Percentiles rank a stretch among this genome's conserved stretches.
Conservation (phyloP, 2,329 filamentous ascomycete genomes). For the Chrysosporium keratinophilum region DNA sequence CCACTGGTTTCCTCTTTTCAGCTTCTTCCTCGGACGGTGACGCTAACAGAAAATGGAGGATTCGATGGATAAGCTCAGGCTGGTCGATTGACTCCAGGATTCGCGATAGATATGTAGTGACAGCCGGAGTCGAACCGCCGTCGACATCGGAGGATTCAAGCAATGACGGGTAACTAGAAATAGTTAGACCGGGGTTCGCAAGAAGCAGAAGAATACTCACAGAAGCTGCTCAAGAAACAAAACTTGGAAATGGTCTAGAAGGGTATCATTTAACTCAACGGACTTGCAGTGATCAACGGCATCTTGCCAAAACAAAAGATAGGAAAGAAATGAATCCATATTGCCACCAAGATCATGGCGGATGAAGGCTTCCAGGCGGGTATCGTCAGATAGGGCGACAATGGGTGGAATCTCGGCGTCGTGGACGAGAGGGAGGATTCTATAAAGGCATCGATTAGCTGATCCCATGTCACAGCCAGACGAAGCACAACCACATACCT, state of each 20-base stretch:
- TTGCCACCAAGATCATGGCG: conserved; percentile 75
- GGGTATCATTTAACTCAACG: conserved; percentile 77
- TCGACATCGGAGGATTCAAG: conserved; percentile 95
- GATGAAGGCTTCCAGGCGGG: conserved; percentile 61
- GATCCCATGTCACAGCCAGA: conserved; percentile 45
- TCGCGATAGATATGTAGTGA: conserved; percentile 81
- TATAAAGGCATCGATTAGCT: conserved; percentile 52
- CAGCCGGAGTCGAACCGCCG: conserved; percentile 90
- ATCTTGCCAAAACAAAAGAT: conserved; percentile 96
- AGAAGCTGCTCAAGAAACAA: conserved; percentile 90
- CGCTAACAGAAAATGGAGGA: conserved; percentile 82
- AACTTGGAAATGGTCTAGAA: conserved; percentile 94
- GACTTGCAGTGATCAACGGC: conserved; percentile 92
- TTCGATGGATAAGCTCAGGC: conserved; percentile 85
- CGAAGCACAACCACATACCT: conserved; percentile 32
- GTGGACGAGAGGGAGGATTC: conserved; percentile 62
- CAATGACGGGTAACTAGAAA: conserved; percentile 72
- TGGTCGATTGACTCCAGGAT: conserved; percentile 89
- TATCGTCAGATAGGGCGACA: conserved; percentile 79
- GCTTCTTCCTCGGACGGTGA: conserved; percentile 46
- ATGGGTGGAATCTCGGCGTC: conserved; percentile 65
- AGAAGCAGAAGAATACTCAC: conserved; percentile 37
- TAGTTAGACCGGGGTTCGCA: conserved; percentile 6
- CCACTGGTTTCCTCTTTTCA: conserved; percentile 36
- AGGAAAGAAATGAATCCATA: conserved; percentile 85